Conservation (phyloP, 129 eudicot genomes). For the Apium graveolens region DNA sequence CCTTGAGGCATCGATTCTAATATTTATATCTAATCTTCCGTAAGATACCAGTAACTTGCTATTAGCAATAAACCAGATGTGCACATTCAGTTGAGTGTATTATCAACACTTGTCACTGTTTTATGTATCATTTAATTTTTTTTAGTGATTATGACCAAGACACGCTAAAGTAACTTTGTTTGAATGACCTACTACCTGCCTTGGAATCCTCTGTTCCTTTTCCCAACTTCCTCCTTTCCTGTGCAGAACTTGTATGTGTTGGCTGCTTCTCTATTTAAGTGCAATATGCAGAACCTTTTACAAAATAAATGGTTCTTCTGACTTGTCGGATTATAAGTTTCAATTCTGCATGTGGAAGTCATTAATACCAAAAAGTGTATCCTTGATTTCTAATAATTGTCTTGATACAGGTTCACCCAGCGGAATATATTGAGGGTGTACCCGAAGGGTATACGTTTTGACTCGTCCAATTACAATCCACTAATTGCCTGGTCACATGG, state of each 20-base stretch:
- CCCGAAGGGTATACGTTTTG: conserved; percentile 63
- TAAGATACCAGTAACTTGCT: neutral
- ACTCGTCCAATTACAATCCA: conserved; percentile 74
- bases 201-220: neutral
- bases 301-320: neutral
- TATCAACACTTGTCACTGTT: neutral
- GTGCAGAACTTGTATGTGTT: neutral
- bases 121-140: neutral
- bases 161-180: neutral
- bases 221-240: neutral
- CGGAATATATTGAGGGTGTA: conserved; percentile 65
- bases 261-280: neutral
- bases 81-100: neutral
- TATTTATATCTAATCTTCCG: neutral
- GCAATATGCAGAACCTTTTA: neutral
- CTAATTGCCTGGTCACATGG: conserved; percentile 78
- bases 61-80: neutral
- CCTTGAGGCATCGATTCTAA: neutral
- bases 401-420: conserved; percentile 55
- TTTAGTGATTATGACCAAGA: neutral
- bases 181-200: neutral
- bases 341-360: neutral
- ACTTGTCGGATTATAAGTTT: neutral
- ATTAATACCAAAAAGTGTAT: neutral
- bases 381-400: conserved; percentile 10